Conservation (phyloP, 2,329 filamentous ascomycete species). For the Botrytis galanthina region DNA sequence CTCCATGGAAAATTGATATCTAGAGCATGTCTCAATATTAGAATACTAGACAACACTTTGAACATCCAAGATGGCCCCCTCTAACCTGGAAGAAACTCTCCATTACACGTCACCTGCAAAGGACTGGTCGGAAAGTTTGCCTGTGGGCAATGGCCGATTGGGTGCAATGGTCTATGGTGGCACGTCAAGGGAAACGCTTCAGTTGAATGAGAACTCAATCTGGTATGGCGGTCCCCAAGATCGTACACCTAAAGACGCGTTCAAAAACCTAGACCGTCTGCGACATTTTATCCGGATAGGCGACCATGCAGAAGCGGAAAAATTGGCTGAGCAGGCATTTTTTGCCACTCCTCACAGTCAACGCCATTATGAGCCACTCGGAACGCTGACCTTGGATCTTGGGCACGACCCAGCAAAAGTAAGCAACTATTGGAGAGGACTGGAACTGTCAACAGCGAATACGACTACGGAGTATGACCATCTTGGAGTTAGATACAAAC, state of each 20-base stretch:
- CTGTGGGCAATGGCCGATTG: constrained; percentile 49
- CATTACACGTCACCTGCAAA: constrained; percentile 37
- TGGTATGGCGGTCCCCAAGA: constrained; percentile 48
- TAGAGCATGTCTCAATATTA: background rate
- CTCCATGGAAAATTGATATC: background rate
- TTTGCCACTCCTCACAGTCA: constrained; percentile 47
- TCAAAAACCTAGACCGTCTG: constrained; percentile 41
- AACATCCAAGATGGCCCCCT: background rate
- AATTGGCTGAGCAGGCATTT: constrained; percentile 43
- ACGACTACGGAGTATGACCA: constrained; percentile 41
- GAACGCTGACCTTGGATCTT: constrained; percentile 43
- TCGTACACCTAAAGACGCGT: constrained; percentile 43
- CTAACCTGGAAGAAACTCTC: constrained; percentile 22
- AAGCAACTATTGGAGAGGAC: constrained; percentile 29
- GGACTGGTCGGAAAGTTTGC: constrained; percentile 43
- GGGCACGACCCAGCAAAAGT: constrained; percentile 37
- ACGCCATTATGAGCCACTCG: constrained; percentile 47
- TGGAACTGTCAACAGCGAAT: constrained; percentile 41
- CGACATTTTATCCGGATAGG: constrained; percentile 44
- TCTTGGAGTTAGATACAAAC: constrained; percentile 36
- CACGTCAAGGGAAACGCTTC: constrained; percentile 44
- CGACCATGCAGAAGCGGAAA: constrained; percentile 44
- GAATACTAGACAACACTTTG: background rate
- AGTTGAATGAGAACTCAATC: constrained; percentile 49
- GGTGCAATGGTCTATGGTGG: constrained; percentile 47